A percentile compares a stretch with the other conserved stretches of the same genome.
Conservation (phyloP, 2,329 filamentous ascomycete species). For the Endocalyx cinctus region DNA sequence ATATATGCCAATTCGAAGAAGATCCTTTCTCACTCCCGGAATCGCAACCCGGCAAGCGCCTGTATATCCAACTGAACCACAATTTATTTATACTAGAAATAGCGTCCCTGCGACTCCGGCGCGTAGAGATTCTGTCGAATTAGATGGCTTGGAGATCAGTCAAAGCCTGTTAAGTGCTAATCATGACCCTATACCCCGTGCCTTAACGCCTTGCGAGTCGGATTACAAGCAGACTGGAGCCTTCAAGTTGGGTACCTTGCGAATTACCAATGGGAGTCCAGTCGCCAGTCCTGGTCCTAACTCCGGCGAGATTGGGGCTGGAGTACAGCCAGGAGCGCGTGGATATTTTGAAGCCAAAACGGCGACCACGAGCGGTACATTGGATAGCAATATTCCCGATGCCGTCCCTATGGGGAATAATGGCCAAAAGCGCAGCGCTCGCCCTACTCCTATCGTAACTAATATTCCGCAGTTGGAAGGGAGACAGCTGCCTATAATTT, state of each 20-base stretch:
- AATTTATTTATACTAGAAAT: constrained; percentile 12
- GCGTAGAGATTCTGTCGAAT: constrained; percentile 17
- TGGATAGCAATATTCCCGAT: background rate
- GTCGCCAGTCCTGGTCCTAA: constrained; percentile 33
- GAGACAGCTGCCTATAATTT: background rate
- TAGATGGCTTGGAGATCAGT: constrained; percentile 7
- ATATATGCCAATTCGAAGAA: constrained; percentile 27
- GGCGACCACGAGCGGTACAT: background rate
- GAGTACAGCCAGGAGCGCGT: background rate
- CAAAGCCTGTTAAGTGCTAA: constrained; percentile 20
- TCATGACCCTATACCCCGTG: constrained; percentile 28
- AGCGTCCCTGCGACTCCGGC: constrained; percentile 19
- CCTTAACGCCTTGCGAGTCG: constrained; percentile 46
- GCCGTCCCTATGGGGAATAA: constrained; percentile 1
- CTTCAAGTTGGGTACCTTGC: constrained; percentile 58
- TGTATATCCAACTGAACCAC: constrained; percentile 7
- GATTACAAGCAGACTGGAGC: constrained; percentile 58
- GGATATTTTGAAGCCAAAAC: constrained; percentile 11
- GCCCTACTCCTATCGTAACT: constrained; percentile 1
- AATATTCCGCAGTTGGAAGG: background rate
- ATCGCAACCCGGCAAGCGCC: constrained; percentile 23
- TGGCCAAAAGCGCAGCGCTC: background rate
- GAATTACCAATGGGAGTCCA: constrained; percentile 60
- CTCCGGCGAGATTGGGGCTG: constrained; percentile 2
- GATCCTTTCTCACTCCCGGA: constrained; percentile 26